Evolutionary conservation across 305 asterid species (phyloP), one percentile per base, ranked within the genome.

Genomic region (Coffea humblotiana): DNA sequence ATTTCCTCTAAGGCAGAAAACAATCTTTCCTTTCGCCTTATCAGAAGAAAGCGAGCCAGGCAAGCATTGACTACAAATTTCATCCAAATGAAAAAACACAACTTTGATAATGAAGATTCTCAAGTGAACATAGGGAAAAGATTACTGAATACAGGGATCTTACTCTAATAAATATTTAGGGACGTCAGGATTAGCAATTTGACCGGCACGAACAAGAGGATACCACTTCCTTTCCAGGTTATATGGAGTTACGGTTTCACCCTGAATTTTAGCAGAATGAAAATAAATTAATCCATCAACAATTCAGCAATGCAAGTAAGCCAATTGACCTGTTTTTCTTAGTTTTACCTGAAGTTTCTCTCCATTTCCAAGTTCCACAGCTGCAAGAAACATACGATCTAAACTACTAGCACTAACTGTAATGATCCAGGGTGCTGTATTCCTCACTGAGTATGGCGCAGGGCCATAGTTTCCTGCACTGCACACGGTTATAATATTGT

Each of bases 401-500:
- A 95, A 79, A 76, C 94, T 92, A 56, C 98, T 95, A 0, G 99
- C 98, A 19, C 91, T 97, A 54, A 95, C 97, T 0, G 99, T 95
- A 76, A 95, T 92, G 54, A 95, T 87, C 99, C 99, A 95, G 0
- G 99, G 99, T 32, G 99, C 95, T 3, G 92, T 71, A 77, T 95
- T 95, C 0, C 94, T 82, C 84, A 92, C 70, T 4, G 97, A 84
- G 0, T 90, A 75, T 6, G 93, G 80, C 0, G 54, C 72, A 15
- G 99, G 99, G 8, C 99, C 99, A 0, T 82, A 66, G 66, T 95
- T 93, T 5, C 99, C 99, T 0, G 97, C 99, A 71, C 99, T 95
- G 77, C 95, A 89, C 0, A 94, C 86, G 10, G 93, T 95, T n/a
- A 95, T 88, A 43, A 95, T 86, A 77, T 92, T 87, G 3, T 87